These are phyloP conservation scores for Pichia sp. DNA, from an alignment of 1,139 yeast species.

Conservation along the genomic window DNA sequence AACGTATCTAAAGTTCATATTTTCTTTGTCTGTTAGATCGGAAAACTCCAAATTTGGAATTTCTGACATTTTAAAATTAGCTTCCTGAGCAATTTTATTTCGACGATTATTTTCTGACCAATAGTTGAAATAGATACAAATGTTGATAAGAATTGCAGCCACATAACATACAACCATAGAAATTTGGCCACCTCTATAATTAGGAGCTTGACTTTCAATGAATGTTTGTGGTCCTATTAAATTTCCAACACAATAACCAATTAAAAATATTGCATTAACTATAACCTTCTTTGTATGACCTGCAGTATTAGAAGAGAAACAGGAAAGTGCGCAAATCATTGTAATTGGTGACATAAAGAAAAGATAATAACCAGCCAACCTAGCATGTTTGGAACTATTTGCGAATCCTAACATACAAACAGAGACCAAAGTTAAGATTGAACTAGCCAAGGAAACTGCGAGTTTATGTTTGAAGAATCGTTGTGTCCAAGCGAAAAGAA, in stretches of 20 bases:
- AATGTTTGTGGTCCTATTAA: conserved; percentile 49
- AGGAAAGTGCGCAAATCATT: conserved; percentile 27
- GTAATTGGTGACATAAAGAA: conserved; percentile 29
- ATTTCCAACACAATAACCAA: conserved; percentile 55
- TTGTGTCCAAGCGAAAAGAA: conserved; percentile 30
- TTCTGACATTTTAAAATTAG: conserved; percentile 21
- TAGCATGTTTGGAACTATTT: conserved; percentile 23
- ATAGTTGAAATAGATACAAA: conserved; percentile 19
- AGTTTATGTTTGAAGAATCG: conserved; percentile 23
- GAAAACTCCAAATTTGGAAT: conserved; percentile 39
- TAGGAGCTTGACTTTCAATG: conserved; percentile 35
- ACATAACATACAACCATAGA: conserved; percentile 36
- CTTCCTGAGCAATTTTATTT: conserved; percentile 22
- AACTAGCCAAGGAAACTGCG: conserved; percentile 12
- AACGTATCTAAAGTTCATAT: conserved; percentile 39
- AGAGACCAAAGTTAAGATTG: conserved; percentile 4
- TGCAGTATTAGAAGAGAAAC: conserved; percentile 44
- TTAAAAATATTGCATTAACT: conserved; percentile 48
- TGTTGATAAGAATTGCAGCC: conserved; percentile 17
- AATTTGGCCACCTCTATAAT: conserved; percentile 25
- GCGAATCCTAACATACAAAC: conserved; percentile 8
- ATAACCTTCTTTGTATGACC: conserved; percentile 39
- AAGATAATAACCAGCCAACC: conserved; percentile 36
- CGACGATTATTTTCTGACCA: conserved; percentile 26
- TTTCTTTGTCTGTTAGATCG: conserved; percentile 44